Conservation (phyloP, 768 basidiomycete genomes). For the Sarcodon aspratus region DNA sequence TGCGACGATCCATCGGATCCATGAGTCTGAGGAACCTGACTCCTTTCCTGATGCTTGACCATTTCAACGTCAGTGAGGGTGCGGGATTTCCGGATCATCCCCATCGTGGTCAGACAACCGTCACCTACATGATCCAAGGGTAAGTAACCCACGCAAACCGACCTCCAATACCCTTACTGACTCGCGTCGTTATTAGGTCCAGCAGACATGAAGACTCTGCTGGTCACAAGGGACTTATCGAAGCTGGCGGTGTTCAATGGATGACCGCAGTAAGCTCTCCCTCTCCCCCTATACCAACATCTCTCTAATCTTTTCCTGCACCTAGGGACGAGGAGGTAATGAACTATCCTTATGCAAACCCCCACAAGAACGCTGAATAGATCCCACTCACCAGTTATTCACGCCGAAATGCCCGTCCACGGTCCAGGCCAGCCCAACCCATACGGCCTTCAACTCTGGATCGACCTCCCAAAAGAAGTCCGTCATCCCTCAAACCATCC, state of each 20-base stretch:
- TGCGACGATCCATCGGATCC: slow-evolving; percentile 81
- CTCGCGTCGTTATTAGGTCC: slow-evolving; percentile 24
- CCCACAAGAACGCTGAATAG: neutral
- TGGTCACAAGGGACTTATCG: slow-evolving; percentile 70
- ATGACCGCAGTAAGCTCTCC: slow-evolving; percentile 63
- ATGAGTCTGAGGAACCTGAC: slow-evolving; percentile 65
- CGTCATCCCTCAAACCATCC: slow-evolving; percentile 1
- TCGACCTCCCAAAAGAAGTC: slow-evolving; percentile 67
- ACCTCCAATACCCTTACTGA: neutral
- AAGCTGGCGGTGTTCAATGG: slow-evolving; percentile 87
- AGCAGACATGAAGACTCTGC: slow-evolving; percentile 87
- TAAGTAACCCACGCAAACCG: slow-evolving; percentile 14
- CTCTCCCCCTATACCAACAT: neutral
- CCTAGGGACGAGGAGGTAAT: slow-evolving; percentile 45
- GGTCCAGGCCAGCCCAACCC: slow-evolving; percentile 57
- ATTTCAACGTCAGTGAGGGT: slow-evolving; percentile 62
- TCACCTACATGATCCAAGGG: slow-evolving; percentile 87
- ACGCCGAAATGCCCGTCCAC: slow-evolving; percentile 85
- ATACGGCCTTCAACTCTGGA: slow-evolving; percentile 80
- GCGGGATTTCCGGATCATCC: slow-evolving; percentile 91
- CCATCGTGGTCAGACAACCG: slow-evolving; percentile 81
- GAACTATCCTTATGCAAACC: too few relatives aligned
- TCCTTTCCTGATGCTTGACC: slow-evolving; percentile 87
- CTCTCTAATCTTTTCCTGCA: neutral
- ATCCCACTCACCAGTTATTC: slow-evolving; percentile 33